Evolutionary conservation across 257 asterid genomes (phyloP).

Genomic region (Schizonepeta tenuifolia): DNA sequence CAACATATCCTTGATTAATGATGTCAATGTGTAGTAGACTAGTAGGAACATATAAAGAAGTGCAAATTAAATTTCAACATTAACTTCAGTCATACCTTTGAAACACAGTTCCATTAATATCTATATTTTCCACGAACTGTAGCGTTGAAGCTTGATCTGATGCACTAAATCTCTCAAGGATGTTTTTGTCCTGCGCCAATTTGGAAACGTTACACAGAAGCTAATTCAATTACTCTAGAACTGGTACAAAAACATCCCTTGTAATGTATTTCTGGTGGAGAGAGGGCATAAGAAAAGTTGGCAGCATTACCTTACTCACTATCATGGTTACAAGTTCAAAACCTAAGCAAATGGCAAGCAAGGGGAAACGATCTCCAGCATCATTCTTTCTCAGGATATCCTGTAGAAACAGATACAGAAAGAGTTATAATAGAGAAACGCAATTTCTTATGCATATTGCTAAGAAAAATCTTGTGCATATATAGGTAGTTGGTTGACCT

Average conservation of each 20-base stretch:
- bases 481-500: no score
- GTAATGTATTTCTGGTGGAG: background rate
- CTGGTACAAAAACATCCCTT: background rate
- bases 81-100: conserved; percentile 58
- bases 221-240: background rate
- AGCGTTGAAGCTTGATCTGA: conserved; percentile 78
- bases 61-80: background rate
- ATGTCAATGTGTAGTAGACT: conserved; percentile 5
- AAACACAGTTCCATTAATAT: conserved; percentile 66
- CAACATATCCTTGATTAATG: conserved; percentile 5
- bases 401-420: conserved; percentile 51
- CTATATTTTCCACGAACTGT: conserved; percentile 53
- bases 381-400: conserved; percentile 74
- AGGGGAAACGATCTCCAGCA: conserved; percentile 85
- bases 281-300: background rate
- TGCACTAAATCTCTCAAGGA: conserved; percentile 79
- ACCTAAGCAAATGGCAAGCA: conserved; percentile 95
- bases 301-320: conserved; percentile 65
- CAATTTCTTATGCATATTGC: no score
- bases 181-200: conserved; percentile 60
- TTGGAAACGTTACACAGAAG: background rate
- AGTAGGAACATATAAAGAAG: background rate
- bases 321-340: conserved; percentile 87
- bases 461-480: background rate
- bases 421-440: conserved; percentile 9